Percentiles rank a stretch among this genome's conserved stretches.
These are phyloP conservation scores for Dipteronia sinensis DNA, from an alignment of 345 rosid species.

Conservation along the genomic window DNA sequence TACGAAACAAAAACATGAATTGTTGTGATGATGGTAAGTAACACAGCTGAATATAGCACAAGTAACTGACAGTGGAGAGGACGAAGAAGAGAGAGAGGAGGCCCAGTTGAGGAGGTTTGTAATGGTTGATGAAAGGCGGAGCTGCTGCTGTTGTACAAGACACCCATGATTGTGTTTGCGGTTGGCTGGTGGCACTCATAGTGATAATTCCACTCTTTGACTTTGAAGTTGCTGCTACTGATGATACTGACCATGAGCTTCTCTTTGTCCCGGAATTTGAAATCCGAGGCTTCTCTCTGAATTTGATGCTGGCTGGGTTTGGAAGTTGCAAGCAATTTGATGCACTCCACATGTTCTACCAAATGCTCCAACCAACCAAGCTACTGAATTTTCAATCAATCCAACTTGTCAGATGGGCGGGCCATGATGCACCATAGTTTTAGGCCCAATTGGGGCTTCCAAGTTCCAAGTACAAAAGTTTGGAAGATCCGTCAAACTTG, in stretches of 20 bases:
- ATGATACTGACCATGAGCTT: neutral
- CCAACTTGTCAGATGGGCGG: too few species aligned
- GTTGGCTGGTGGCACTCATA: neutral
- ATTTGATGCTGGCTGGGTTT: neutral
- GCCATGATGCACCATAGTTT: neutral
- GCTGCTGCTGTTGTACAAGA: neutral
- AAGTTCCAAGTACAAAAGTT: too few species aligned
- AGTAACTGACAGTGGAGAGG: conserved; percentile 29
- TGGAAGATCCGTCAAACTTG: too few species aligned
- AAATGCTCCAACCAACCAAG: neutral
- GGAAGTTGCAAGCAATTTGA: neutral
- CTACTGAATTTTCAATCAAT: neutral
- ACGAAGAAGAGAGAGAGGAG: conserved; percentile 36
- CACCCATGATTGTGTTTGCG: neutral
- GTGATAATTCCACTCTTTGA: neutral
- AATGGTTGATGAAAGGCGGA: neutral
- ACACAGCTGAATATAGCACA: neutral
- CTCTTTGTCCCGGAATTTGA: neutral
- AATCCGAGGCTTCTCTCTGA: neutral
- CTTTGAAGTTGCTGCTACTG: neutral
- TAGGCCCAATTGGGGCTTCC: too few species aligned
- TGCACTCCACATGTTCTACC: neutral
- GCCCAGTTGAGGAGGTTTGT: conserved; percentile 31
- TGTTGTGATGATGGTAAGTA: neutral
- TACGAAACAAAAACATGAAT: neutral